Evolutionary conservation across 148 eudicot genomes (phyloP), one percentile per base, ranked within the genome.

Genomic region (Silene latifolia): DNA sequence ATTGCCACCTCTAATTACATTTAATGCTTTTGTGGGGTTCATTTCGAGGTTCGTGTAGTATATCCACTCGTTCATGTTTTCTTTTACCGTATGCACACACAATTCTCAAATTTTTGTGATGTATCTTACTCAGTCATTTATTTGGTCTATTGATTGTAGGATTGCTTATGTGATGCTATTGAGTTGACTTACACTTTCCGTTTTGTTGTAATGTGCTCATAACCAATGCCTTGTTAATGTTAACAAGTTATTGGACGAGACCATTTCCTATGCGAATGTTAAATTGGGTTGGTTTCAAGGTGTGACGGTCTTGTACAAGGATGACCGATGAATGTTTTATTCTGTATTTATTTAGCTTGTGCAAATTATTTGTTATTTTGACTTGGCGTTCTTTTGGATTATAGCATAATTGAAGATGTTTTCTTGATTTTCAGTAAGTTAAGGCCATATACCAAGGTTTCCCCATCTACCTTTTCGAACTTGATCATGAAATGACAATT

Each of bases 401-500:
- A 67, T 72, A 60, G 68, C 54, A 27, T 71, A 56, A 65, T 72
- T 80, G 77, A n/a, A 14, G 77, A 10, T 51, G 9, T 29, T 72
- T 44, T 25, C 59, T 8, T 51, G 65, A 7, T 73, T 58, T 65
- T 66, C 42, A 9, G 67, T 72, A 69, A 72, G 70, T 21, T 10
- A 58, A 47, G 46, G 72, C 59, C 58, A 57, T 54, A 27, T 53
- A 65, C 74, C 59, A 73, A 73, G 69, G 69, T 51, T 53, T 53
- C 35, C 35, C 44, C 25, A 29, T 27, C 8, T 13, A 25, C 35
- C 42, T 23, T 32, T 68, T 29, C 60, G 56, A 56, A 53, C 69
- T 73, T 68, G 77, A 42, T 73, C 59, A 79, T 66, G 81, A 72
- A 78, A 93, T 85, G 90, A 80, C 82, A 73, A 77, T 87, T 79